A percentile compares a stretch with the other conserved stretches of the same genome.
These are phyloP conservation scores for Daldinia loculata DNA, from an alignment of 495 filamentous ascomycete species.

Conservation along the genomic window DNA sequence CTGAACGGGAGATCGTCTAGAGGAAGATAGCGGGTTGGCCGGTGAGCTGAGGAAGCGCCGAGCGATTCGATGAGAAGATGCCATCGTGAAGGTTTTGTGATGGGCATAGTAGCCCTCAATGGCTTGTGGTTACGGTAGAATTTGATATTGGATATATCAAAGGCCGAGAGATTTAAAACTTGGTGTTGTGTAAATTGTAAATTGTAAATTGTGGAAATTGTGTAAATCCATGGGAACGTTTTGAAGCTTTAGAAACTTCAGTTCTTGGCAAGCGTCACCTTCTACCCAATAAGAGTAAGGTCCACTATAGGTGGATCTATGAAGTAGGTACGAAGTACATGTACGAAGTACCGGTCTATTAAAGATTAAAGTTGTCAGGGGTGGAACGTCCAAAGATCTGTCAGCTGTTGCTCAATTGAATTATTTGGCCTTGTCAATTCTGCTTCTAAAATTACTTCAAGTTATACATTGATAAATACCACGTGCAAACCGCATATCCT, in stretches of 20 bases:
- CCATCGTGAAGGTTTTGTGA: conserved; percentile 47
- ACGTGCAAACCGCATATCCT: neutral
- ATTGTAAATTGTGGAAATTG: neutral
- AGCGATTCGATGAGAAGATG: conserved; percentile 47
- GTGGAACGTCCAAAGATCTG: neutral
- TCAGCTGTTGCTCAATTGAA: neutral
- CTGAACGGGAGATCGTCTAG: conserved; percentile 33
- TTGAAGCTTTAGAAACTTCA: conserved; percentile 8
- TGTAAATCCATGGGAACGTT: neutral
- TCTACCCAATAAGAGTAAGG: neutral
- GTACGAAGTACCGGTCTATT: neutral
- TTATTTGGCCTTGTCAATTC: neutral
- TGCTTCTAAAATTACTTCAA: neutral
- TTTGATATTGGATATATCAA: conserved; percentile 4
- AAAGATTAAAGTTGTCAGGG: neutral
- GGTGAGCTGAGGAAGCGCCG: conserved; percentile 43
- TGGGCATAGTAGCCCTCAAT: conserved; percentile 54
- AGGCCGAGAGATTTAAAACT: conserved; percentile 20
- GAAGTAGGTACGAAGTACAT: too few relatives aligned
- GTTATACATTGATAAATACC: neutral
- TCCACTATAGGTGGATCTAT: neutral
- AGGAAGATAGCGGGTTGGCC: conserved; percentile 42
- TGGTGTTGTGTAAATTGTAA: conserved; percentile 4
- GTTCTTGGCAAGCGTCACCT: neutral
- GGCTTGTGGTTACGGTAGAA: conserved; percentile 27